Evolutionary conservation across 1,284 basidiomycete species (phyloP).

Genomic region (Cutaneotrichosporon cutaneum): DNA sequence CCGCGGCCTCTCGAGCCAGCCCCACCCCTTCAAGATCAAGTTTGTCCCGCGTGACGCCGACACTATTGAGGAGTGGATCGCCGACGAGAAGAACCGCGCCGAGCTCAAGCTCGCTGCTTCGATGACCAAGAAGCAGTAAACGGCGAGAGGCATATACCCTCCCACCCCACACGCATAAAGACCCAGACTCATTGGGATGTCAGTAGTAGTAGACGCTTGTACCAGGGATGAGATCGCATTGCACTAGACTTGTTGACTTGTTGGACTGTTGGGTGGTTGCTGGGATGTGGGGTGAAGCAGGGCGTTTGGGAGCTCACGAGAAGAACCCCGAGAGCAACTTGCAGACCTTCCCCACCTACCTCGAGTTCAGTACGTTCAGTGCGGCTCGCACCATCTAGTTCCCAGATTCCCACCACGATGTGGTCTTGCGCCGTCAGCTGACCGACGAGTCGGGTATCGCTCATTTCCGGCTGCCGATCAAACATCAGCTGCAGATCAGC

Average conservation of each 20-base stretch:
- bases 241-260: background rate
- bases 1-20: slow-evolving; percentile 9
- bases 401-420: too few species aligned
- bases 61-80: slow-evolving; percentile 25
- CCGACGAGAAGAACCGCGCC: slow-evolving; percentile 23
- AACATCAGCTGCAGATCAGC: too few species aligned
- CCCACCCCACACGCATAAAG: background rate
- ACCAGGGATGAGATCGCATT: background rate
- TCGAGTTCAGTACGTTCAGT: too few species aligned
- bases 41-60: slow-evolving; percentile 25
- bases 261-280: background rate
- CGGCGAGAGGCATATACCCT: background rate
- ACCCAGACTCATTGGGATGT: background rate
- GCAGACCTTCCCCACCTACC: too few species aligned
- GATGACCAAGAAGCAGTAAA: slow-evolving; percentile 6
- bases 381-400: too few species aligned
- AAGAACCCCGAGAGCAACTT: too few species aligned
- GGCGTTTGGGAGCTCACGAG: too few species aligned
- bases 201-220: background rate
- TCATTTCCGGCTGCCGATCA: too few species aligned
- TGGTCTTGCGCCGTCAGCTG: too few species aligned
- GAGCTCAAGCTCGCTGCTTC: slow-evolving; percentile 20
- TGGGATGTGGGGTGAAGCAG: too few species aligned
- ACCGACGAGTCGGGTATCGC: too few species aligned
- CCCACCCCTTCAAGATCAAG: slow-evolving; percentile 22